phyloP scores from a whole-genome alignment of 345 rosid genomes.

The Erodium maritimum region DNA sequence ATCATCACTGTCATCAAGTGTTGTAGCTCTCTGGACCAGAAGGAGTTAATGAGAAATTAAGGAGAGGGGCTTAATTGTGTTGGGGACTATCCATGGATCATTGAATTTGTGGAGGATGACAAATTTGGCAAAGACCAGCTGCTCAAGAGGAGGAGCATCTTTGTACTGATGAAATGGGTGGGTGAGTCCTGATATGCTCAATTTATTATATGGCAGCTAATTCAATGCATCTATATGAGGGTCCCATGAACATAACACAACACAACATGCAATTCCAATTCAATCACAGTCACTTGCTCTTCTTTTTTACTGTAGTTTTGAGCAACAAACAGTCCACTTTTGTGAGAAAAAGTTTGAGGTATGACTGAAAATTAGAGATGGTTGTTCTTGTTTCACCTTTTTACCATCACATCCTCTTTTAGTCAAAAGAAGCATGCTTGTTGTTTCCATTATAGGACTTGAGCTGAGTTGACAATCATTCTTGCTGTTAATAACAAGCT shows the following conservation, averaged over 20 bases:
- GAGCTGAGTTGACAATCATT: background rate
- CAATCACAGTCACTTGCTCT: background rate
- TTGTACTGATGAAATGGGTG: background rate
- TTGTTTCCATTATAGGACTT: background rate
- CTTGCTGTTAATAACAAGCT: too few species aligned
- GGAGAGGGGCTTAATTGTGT: background rate
- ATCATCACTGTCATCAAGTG: background rate
- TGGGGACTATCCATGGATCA: too few species aligned
- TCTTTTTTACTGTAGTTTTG: background rate
- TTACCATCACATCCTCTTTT: background rate
- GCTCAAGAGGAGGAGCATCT: background rate
- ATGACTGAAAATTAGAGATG: background rate
- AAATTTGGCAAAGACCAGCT: background rate
- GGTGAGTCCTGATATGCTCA: background rate
- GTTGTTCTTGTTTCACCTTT: background rate
- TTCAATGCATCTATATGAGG: background rate
- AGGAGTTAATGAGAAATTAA: background rate
- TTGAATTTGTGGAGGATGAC: too few species aligned
- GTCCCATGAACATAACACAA: background rate
- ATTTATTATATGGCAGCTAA: background rate
- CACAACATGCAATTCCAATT: too few species aligned
- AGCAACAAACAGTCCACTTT: background rate
- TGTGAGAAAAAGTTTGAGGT: too few species aligned
- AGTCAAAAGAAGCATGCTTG: background rate
- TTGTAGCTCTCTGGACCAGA: background rate